phyloP scores from a whole-genome alignment of 2,329 filamentous ascomycete species.

The Lachnellula arida region DNA sequence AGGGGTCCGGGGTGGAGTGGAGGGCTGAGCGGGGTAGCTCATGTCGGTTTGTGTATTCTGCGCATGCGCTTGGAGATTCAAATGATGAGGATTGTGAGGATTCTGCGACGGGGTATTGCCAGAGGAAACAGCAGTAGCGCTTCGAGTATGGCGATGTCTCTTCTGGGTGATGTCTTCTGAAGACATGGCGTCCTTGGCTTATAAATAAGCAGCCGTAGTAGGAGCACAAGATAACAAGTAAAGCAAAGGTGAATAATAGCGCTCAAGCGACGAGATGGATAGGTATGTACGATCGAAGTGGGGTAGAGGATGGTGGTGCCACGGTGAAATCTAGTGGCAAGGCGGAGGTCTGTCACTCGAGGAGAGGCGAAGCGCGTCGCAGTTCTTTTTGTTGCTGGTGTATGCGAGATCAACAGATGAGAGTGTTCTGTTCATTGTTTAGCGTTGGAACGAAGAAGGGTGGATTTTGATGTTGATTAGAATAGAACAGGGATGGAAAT shows the following conservation, averaged over 20 bases:
- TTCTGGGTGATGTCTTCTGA: slow-evolving; percentile 35
- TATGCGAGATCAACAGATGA: slow-evolving; percentile 14
- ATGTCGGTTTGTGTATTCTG: slow-evolving; percentile 30
- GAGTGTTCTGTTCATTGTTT: slow-evolving; percentile 28
- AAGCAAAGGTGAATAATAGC: slow-evolving; percentile 7
- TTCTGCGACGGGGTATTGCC: slow-evolving; percentile 24
- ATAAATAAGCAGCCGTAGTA: slow-evolving; percentile 40
- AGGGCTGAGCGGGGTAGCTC: slow-evolving; percentile 22
- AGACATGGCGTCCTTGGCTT: slow-evolving; percentile 44
- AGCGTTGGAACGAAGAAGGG: not conserved
- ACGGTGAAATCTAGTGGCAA: slow-evolving; percentile 7
- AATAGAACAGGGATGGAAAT: slow-evolving; percentile 6
- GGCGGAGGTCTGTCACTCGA: slow-evolving; percentile 23
- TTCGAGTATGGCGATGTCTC: slow-evolving; percentile 31
- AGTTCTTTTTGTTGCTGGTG: slow-evolving; percentile 12
- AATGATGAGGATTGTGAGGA: slow-evolving; percentile 43
- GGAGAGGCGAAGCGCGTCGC: slow-evolving; percentile 13
- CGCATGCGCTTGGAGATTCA: slow-evolving; percentile 36
- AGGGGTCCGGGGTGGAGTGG: slow-evolving; percentile 33
- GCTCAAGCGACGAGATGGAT: slow-evolving; percentile 2
- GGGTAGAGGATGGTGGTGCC: not conserved
- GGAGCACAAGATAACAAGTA: slow-evolving; percentile 13
- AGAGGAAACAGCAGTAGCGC: slow-evolving; percentile 19
- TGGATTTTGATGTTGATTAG: slow-evolving; percentile 5
- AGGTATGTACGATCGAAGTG: slow-evolving; percentile 3